Evolutionary conservation across 139 green algal species (phyloP).

Genomic region (Chlorella vulgaris): DNA sequence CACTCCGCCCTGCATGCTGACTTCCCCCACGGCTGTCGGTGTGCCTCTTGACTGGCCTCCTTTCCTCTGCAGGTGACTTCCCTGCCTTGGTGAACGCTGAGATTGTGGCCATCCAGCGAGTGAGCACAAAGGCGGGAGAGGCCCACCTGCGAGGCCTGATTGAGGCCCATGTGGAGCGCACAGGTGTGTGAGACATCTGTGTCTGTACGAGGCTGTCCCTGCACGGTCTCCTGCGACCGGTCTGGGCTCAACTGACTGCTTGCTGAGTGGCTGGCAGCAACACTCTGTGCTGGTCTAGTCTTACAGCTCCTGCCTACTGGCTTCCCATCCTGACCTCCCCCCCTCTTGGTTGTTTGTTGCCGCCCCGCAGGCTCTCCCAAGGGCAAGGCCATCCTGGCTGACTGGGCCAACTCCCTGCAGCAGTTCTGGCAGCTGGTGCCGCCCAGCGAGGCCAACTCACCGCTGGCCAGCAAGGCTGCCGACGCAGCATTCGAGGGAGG

Average conservation of each 20-base stretch:
- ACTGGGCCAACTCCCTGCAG: conserved; percentile 76
- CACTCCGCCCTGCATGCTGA: background rate
- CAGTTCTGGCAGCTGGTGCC: conserved; percentile 99
- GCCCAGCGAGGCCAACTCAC: conserved; percentile 79
- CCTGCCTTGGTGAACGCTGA: conserved; percentile 93
- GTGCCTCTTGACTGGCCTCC: background rate
- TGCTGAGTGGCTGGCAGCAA: too few relatives aligned
- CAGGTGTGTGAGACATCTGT: conserved; percentile 76
- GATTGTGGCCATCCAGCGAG: conserved; percentile 94
- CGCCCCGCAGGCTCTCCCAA: conserved; percentile 27
- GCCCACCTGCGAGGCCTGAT: conserved; percentile 89
- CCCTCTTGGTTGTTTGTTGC: background rate
- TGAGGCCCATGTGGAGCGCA: conserved; percentile 81
- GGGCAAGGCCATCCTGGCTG: conserved; percentile 35
- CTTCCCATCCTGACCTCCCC: background rate
- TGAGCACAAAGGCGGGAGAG: conserved; percentile 84
- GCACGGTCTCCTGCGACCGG: too few relatives aligned
- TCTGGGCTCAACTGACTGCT: too few relatives aligned
- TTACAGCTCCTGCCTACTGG: too few relatives aligned
- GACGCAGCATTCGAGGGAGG: background rate
- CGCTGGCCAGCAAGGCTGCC: conserved; percentile 54
- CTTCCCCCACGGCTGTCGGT: background rate
- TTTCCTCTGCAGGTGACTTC: conserved; percentile 70
- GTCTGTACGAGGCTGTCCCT: too few relatives aligned
- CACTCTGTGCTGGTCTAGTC: too few relatives aligned